phyloP scores from a whole-genome alignment of 2,329 filamentous ascomycete species.

The Fusarium abutilonis region DNA sequence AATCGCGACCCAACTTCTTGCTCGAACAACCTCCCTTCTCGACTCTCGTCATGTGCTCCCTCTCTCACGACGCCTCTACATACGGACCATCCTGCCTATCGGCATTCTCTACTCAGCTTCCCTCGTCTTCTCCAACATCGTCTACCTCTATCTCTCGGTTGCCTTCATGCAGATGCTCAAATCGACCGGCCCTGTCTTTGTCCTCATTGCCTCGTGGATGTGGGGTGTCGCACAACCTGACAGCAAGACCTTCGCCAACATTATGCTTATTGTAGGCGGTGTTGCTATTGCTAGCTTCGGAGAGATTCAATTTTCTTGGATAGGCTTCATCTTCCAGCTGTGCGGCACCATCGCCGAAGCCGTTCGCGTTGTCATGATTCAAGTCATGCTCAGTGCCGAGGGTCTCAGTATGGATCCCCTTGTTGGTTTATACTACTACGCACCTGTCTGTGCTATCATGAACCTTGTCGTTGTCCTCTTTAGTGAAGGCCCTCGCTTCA shows the following conservation, averaged over 20 bases:
- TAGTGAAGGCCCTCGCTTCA: constrained; percentile 73
- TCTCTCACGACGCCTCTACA: constrained; percentile 69
- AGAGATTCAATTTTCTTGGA: constrained; percentile 74
- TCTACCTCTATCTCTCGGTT: constrained; percentile 74
- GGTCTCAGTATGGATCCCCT: constrained; percentile 89
- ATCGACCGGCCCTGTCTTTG: constrained; percentile 73
- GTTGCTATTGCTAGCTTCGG: constrained; percentile 65
- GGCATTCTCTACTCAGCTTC: constrained; percentile 72
- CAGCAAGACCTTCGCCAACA: constrained; percentile 57
- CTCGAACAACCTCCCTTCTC: constrained; percentile 70
- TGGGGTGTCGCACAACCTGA: constrained; percentile 62
- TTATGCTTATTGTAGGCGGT: constrained; percentile 63
- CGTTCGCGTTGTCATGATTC: constrained; percentile 83
- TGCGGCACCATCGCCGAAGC: constrained; percentile 84
- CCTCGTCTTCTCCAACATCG: constrained; percentile 73
- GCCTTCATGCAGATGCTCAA: constrained; percentile 78
- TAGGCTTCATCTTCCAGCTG: constrained; percentile 75
- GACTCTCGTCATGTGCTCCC: constrained; percentile 70
- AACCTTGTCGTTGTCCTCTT: constrained; percentile 76
- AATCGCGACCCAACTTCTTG: constrained; percentile 71
- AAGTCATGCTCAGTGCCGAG: constrained; percentile 78
- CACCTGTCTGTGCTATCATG: constrained; percentile 83
- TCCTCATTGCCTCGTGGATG: constrained; percentile 72
- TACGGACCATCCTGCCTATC: constrained; percentile 72
- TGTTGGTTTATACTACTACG: constrained; percentile 90